Evolutionary conservation across 1,284 basidiomycete genomes (phyloP), one percentile per base, ranked within the genome.

Genomic region (Earliella scabrosa): DNA sequence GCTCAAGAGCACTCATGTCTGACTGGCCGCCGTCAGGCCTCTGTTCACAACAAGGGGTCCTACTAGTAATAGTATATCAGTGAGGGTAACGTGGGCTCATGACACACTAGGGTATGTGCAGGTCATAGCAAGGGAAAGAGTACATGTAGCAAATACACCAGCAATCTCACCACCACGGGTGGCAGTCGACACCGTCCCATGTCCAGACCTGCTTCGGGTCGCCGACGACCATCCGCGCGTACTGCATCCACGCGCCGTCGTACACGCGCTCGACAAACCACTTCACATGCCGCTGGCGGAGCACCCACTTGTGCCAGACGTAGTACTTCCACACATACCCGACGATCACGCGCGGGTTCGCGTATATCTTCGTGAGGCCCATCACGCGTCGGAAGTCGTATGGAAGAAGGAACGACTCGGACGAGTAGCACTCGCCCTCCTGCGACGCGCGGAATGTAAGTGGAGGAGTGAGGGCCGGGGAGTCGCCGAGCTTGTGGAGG

Each of bases 341-440:
- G 14, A 67, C 70, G 48, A 73, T 68, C 27, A 80, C 78, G 29
- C 65, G 68, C 31, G 80, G 78, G 61, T 82, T 82, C 63, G 81
- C 74, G 61, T 71, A 74, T 51, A 82, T 77, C 27, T 71, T 71
- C 31, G 71, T 61, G 41, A 79, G 59, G 18, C 68, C 67, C 54
- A 80, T 77, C 29, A 79, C 56, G 3, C 82, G 75, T 55, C 83
- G 77, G 26, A 85, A 67, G 66, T 86, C 83, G 67, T 83, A 82
- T 5, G 79, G 79, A 16, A 81, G 71, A 46, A 82, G 64, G 70
- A 83, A 82, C 35, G 77, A 82, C 69, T 86, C 83, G 21, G 75
- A 78, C 36, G 79, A 79, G 63, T 75, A 79, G 66, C 83, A 86
- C 53, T 66, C 65, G 50, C 66, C 64, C 52, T 78, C 76, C 1